Evolutionary conservation across 768 basidiomycete genomes (phyloP).

Genomic region (Termitomyces sp.): DNA sequence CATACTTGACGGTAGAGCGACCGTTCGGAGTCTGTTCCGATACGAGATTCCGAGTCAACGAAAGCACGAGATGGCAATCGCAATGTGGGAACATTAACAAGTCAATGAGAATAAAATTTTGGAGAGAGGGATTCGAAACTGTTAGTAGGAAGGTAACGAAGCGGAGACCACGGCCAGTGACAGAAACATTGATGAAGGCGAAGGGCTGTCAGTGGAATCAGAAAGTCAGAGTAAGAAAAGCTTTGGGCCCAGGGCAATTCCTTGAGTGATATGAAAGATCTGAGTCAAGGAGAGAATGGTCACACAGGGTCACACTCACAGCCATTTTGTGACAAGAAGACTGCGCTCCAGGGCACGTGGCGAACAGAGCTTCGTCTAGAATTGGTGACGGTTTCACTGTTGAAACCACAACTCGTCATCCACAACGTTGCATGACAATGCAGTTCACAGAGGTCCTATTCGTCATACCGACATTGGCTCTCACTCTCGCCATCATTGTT

Average conservation of each 20-base stretch:
- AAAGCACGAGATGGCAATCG: not conserved
- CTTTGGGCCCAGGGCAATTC: too few relatives aligned
- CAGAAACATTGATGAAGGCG: not conserved
- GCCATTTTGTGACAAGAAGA: not conserved
- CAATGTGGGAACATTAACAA: not conserved
- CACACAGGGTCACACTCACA: not conserved
- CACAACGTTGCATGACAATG: slow-evolving; percentile 21
- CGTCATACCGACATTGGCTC: slow-evolving; percentile 40
- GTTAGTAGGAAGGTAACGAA: not conserved
- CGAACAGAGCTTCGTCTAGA: too few relatives aligned
- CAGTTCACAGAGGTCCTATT: slow-evolving; percentile 33
- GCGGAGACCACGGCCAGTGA: not conserved
- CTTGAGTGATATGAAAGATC: not conserved
- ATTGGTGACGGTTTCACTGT: too few relatives aligned
- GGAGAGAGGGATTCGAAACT: too few relatives aligned
- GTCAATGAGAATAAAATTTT: not conserved
- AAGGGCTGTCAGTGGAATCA: not conserved
- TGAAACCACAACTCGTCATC: not conserved
- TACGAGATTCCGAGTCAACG: not conserved
- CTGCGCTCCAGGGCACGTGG: slow-evolving; percentile 6
- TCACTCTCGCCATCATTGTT: slow-evolving; percentile 57
- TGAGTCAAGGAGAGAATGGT: not conserved
- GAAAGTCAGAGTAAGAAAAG: not conserved
- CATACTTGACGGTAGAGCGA: not conserved
- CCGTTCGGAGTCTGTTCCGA: not conserved